Percentiles rank a stretch among this genome's conserved stretches.
These are phyloP conservation scores for Saccharomyces eubayanus DNA, from an alignment of 805 yeast genomes.

Conservation along the genomic window DNA sequence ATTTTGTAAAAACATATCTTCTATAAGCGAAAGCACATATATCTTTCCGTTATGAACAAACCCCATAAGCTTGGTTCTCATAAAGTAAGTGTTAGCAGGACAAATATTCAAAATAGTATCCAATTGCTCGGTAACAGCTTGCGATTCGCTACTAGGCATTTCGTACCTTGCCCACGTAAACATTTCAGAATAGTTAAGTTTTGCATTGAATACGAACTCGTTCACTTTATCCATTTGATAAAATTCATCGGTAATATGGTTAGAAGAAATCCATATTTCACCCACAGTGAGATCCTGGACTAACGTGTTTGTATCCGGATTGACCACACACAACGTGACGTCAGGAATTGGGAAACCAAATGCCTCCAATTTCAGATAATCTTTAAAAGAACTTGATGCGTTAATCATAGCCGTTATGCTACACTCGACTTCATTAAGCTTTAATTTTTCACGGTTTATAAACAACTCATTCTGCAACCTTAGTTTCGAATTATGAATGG, in stretches of 20 bases:
- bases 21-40: slow-evolving; percentile 81
- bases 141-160: background rate
- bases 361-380: slow-evolving; percentile 67
- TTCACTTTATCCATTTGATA: slow-evolving; percentile 30
- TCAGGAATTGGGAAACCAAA: slow-evolving; percentile 94
- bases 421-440: slow-evolving; percentile 27
- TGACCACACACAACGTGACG: slow-evolving; percentile 86
- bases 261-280: slow-evolving; percentile 96
- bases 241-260: slow-evolving; percentile 60
- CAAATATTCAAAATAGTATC: slow-evolving; percentile 24
- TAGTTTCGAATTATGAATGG: slow-evolving; percentile 24
- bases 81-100: slow-evolving; percentile 36
- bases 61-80: slow-evolving; percentile 87
- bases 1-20: slow-evolving; percentile 76
- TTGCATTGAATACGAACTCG: slow-evolving; percentile 31
- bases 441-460: slow-evolving; percentile 31
- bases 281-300: slow-evolving; percentile 78
- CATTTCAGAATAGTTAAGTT: slow-evolving; percentile 27
- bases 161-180: slow-evolving; percentile 9
- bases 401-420: slow-evolving; percentile 27
- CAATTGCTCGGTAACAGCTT: slow-evolving; percentile 16
- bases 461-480: slow-evolving; percentile 28
- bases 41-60: slow-evolving; percentile 81
- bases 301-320: slow-evolving; percentile 78
- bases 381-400: slow-evolving; percentile 32